Percentiles rank a stretch among this genome's conserved stretches.
Conservation (phyloP, 163 green algal genomes). For the Scenedesmus sp. region DNA sequence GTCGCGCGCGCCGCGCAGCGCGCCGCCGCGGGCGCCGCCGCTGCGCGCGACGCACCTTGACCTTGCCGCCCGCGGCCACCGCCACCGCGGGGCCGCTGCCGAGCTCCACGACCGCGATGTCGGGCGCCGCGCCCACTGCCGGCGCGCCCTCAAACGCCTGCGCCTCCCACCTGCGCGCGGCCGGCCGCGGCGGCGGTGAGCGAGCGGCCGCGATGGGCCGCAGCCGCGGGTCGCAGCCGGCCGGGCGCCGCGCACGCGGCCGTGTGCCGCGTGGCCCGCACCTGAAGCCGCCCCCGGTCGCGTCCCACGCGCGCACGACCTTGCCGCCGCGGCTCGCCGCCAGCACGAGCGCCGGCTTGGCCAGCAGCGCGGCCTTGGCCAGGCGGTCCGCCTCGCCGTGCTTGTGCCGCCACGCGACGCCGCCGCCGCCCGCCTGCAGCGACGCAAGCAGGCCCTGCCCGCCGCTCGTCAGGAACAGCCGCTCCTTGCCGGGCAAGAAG, state of each 20-base stretch:
- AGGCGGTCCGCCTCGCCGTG: slow-evolving; percentile 53
- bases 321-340: slow-evolving; percentile 41
- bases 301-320: slow-evolving; percentile 57
- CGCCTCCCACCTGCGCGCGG: slow-evolving; percentile 14
- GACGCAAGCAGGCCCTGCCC: slow-evolving; percentile 62
- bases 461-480: slow-evolving; percentile 57
- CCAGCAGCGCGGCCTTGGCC: slow-evolving; percentile 33
- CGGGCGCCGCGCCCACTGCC: neutral
- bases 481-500: slow-evolving; percentile 46
- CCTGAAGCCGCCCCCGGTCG: slow-evolving; percentile 53
- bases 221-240: no score
- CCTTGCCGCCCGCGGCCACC: slow-evolving; percentile 9
- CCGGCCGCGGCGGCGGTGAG: no score
- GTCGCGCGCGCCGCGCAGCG: no score
- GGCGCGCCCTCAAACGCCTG: slow-evolving; percentile 23
- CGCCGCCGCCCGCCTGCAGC: slow-evolving; percentile 62
- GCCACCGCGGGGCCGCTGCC: neutral
- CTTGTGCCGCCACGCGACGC: slow-evolving; percentile 68
- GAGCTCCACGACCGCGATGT: slow-evolving; percentile 6
- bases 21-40: no score
- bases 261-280: no score
- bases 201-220: no score
- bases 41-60: slow-evolving; percentile 34
- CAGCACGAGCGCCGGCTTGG: slow-evolving; percentile 43
- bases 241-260: no score